Base-by-base conservation (phyloP, 2,329 filamentous ascomycete species). In the Sporothrix pseudoabietina region DNA sequence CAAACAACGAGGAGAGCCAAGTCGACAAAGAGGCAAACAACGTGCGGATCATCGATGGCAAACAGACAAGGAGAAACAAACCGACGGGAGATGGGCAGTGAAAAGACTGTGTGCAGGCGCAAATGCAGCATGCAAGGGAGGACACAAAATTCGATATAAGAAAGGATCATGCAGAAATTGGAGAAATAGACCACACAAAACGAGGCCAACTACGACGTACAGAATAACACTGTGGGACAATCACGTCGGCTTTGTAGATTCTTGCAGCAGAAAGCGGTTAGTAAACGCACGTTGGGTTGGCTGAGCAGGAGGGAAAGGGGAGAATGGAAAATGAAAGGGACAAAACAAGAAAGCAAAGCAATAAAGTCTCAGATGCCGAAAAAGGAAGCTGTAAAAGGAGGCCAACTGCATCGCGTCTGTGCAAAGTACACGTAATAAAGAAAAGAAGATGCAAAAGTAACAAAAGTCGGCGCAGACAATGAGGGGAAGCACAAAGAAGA, bases 11-110 rank as follows among this genome's bases (percentile, higher is more conserved):
- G 26, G 26, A 26, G 26, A 26, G 26, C 26, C 26, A 26, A 26
- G 26, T 26, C 26, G 26, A 26, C 26, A 26, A 26, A 26, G 26
- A 35, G 35, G 8, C 35, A n/a, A 10, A 26, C 5, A 65, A 44
- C 59, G 59, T 65, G 59, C 10, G n/a, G 35, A 65, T 65, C 59
- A 44, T 41, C 59, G n/a, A 41, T 65, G 59, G 59, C 44, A 35
- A 65, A 65, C 44, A 44, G 8, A 22, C 4, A 9, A 55, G 22
- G n/a, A 9, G 14, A 61, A 61, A 19, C 12, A 35, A 44, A 44
- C 3, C 22, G 4, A 22, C 35, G 59, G 59, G 59, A 44, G 59
- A 65, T 65, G 59, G 35, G 59, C 59, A 65, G 7, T 26, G n/a
- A 14, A 14, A 49, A 49, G 19, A 49, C 44, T 47, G 44, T 12